Percentiles rank a stretch among this genome's conserved stretches.
Conservation (phyloP, 2,329 filamentous ascomycete species). For the Aspergillus sp. region DNA sequence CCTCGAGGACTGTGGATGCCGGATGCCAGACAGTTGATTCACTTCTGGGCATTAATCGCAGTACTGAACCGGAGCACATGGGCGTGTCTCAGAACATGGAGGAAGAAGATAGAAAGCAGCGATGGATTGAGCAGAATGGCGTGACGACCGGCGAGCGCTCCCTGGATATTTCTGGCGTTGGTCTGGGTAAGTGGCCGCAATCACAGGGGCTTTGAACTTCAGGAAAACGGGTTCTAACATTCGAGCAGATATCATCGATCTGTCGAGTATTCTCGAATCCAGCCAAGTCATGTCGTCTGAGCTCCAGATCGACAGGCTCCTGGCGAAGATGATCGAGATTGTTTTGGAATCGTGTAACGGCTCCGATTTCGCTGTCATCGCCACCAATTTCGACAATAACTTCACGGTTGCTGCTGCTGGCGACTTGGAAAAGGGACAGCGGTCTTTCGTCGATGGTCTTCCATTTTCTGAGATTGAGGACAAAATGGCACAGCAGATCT, state of each 20-base stretch:
- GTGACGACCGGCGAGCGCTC: conserved; percentile 37
- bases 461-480: conserved; percentile 58
- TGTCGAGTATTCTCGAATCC: conserved; percentile 63
- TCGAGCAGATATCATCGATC: conserved; percentile 61
- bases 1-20: conserved; percentile 52
- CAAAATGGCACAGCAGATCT: conserved; percentile 60
- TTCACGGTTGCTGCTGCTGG: conserved; percentile 64
- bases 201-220: not conserved
- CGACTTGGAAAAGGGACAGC: conserved; percentile 55
- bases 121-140: conserved; percentile 43
- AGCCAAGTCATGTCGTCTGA: conserved; percentile 66
- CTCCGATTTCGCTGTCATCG: conserved; percentile 60
- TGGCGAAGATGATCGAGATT: conserved; percentile 64
- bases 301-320: conserved; percentile 60
- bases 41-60: conserved; percentile 41
- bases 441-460: conserved; percentile 54
- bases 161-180: conserved; percentile 43
- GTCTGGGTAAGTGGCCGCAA: conserved; percentile 29
- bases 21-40: conserved; percentile 58
- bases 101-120: conserved; percentile 41
- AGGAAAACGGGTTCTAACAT: conserved; percentile 34
- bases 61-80: conserved; percentile 30
- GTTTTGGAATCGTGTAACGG: conserved; percentile 63
- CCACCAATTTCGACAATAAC: conserved; percentile 58
- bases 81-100: conserved; percentile 32